These are phyloP conservation scores for Cucurbita argyrosperma DNA, from an alignment of 306 rosid species.

Conservation along the genomic window DNA sequence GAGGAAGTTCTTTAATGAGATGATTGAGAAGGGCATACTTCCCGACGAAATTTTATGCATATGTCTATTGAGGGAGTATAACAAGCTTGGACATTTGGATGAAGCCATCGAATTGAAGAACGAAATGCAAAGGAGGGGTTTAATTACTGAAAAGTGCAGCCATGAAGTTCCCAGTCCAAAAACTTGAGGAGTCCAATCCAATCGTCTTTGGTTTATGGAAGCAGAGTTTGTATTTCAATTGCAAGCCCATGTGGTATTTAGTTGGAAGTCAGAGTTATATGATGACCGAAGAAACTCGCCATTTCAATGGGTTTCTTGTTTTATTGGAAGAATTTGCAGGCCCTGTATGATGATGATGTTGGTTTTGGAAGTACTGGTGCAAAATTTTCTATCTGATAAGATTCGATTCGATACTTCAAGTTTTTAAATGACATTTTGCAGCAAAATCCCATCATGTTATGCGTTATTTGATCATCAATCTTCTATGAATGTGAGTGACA, in stretches of 20 bases:
- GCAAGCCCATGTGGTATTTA: background rate
- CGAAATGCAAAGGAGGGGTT: conserved; percentile 47
- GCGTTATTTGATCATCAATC: background rate
- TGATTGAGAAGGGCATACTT: conserved; percentile 52
- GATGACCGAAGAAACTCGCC: background rate
- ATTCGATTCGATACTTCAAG: background rate
- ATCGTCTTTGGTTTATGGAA: background rate
- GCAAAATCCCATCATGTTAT: background rate
- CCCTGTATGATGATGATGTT: background rate
- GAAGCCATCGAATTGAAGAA: conserved; percentile 57
- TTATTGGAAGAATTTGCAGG: background rate
- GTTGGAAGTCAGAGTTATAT: background rate
- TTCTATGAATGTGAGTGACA: background rate
- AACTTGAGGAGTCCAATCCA: conserved; percentile 21
- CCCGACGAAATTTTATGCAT: conserved; percentile 71
- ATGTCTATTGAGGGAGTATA: conserved; percentile 44
- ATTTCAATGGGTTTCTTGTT: background rate
- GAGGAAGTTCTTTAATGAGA: conserved; percentile 52
- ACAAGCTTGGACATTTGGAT: conserved; percentile 42
- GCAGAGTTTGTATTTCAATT: background rate
- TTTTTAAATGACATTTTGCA: background rate
- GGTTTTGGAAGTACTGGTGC: background rate
- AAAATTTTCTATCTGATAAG: background rate
- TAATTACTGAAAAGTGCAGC: conserved; percentile 23
- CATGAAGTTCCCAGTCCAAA: conserved; percentile 16